Conservation (phyloP, 257 asterid species). For the Rhazya stricta region DNA sequence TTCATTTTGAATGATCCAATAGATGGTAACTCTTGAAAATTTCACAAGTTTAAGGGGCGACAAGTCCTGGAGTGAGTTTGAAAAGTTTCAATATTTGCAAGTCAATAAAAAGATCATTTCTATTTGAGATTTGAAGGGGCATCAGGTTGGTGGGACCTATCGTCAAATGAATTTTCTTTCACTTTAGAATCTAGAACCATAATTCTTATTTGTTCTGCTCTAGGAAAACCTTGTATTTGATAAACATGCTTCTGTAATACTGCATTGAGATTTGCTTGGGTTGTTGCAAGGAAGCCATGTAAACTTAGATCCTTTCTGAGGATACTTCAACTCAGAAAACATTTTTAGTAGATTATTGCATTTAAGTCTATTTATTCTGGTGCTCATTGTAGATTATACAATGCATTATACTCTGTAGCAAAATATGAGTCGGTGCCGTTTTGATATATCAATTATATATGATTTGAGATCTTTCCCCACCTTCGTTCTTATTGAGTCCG, state of each 20-base stretch:
- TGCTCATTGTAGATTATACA: not conserved
- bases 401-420: not conserved
- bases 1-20: not conserved
- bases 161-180: no score
- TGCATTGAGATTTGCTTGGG: no score
- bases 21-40: not conserved
- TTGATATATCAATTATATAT: not conserved
- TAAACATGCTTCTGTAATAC: no score
- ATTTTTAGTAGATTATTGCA: not conserved
- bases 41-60: not conserved
- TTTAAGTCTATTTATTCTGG: not conserved
- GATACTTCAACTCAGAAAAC: not conserved
- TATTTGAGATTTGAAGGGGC: no score
- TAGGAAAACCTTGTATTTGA: no score
- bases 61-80: not conserved
- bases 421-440: not conserved
- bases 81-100: not conserved
- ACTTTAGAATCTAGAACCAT: no score
- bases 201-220: no score
- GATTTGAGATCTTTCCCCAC: not conserved
- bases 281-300: no score
- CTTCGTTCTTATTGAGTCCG: not conserved
- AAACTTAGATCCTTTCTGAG: no score
- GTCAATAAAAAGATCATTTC: no score
- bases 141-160: no score